phyloP scores from a whole-genome alignment of 2,329 filamentous ascomycete species.

The Colletotrichum sp. region DNA sequence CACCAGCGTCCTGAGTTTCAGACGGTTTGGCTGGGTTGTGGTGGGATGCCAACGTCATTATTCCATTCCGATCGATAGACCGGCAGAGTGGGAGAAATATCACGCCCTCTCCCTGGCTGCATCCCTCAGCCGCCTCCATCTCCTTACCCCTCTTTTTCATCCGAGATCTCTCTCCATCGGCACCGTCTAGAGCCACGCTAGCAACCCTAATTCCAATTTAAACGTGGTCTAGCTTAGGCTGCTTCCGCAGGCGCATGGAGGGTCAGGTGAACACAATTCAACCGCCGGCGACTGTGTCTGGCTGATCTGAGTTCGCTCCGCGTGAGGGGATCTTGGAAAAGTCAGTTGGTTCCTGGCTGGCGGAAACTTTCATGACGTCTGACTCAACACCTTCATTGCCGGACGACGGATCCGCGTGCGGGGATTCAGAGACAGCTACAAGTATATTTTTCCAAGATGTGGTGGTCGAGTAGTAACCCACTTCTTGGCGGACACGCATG shows the following conservation, averaged over 20 bases:
- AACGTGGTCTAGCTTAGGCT: background rate
- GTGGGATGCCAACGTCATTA: background rate
- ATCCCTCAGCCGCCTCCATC: background rate
- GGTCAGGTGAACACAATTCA: background rate
- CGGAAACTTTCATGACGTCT: background rate
- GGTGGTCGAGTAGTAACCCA: background rate
- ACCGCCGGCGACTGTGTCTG: background rate
- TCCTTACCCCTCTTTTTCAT: constrained; percentile 4
- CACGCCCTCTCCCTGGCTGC: background rate
- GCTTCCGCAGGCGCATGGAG: background rate
- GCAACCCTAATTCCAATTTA: background rate
- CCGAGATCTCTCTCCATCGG: background rate
- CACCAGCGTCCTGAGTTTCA: background rate
- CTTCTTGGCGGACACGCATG: background rate
- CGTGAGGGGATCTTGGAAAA: background rate
- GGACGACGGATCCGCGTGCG: background rate
- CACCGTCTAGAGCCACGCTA: background rate
- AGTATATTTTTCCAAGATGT: background rate
- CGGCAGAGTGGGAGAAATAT: background rate
- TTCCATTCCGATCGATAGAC: background rate
- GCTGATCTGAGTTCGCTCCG: background rate
- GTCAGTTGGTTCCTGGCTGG: background rate
- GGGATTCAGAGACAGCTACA: background rate
- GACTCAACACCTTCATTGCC: background rate
- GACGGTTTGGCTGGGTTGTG: background rate